Percentiles rank a stretch among this genome's conserved stretches.
Conservation (phyloP, 306 rosid species). For the Astragalus glycyphyllos region DNA sequence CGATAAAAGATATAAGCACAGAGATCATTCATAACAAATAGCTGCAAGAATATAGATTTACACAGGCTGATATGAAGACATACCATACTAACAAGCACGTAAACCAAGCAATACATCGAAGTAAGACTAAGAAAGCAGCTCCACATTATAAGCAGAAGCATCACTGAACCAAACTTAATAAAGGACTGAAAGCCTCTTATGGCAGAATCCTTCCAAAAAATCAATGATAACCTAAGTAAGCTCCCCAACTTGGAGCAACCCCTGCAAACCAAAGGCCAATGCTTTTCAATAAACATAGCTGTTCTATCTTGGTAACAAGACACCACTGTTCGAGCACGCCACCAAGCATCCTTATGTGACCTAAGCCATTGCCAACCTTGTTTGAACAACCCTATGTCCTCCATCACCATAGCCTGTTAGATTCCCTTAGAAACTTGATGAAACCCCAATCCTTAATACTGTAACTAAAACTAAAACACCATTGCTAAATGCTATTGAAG, state of each 20-base stretch:
- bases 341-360: conserved; percentile 66
- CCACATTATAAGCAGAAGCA: conserved; percentile 93
- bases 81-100: conserved; percentile 93
- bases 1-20: neutral
- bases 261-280: conserved; percentile 87
- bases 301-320: conserved; percentile 57
- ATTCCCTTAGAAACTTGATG: conserved; percentile 41
- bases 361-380: conserved; percentile 91
- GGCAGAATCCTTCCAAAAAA: conserved; percentile 77
- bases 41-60: conserved; percentile 25
- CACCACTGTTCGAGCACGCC: conserved; percentile 51
- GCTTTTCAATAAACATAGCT: conserved; percentile 64
- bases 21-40: conserved; percentile 40
- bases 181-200: conserved; percentile 79
- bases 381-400: conserved; percentile 82
- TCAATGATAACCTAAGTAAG: conserved; percentile 52
- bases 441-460: conserved; percentile 37
- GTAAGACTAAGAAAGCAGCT: conserved; percentile 93
- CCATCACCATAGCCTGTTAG: conserved; percentile 63
- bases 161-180: conserved; percentile 73
- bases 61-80: conserved; percentile 36
- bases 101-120: conserved; percentile 85
- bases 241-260: conserved; percentile 67
- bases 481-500: conserved; percentile 52
- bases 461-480: conserved; percentile 38